Evolutionary conservation across 768 basidiomycete species (phyloP).

Genomic region (Thelephora aurantiotincta): DNA sequence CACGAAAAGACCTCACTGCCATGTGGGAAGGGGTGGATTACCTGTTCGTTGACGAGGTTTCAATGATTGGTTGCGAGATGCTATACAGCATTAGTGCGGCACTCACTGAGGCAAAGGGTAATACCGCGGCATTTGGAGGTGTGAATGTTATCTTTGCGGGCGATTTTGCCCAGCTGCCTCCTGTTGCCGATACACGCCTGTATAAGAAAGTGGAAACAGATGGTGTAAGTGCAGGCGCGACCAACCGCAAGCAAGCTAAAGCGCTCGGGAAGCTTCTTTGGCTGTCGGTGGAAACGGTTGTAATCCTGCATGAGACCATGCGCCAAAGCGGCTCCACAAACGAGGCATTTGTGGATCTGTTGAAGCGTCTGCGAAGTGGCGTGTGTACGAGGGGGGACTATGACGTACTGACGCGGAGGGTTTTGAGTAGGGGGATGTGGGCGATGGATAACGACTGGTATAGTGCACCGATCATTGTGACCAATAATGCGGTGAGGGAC

Average conservation of each 20-base stretch:
- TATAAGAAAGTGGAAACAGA: neutral
- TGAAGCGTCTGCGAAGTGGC: constrained; percentile 14
- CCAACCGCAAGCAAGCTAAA: constrained; percentile 7
- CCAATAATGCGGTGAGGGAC: constrained; percentile 22
- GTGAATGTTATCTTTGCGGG: constrained; percentile 28
- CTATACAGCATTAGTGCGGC: constrained; percentile 16
- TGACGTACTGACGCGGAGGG: constrained; percentile 7
- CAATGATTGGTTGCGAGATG: constrained; percentile 23
- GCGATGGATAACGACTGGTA: constrained; percentile 11
- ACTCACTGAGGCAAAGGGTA: constrained; percentile 13
- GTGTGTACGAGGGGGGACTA: constrained; percentile 15
- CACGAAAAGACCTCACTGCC: constrained; percentile 8
- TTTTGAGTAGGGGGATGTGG: constrained; percentile 1
- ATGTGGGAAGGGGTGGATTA: constrained; percentile 28
- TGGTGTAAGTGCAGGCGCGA: neutral
- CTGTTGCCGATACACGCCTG: constrained; percentile 18
- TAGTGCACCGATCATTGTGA: constrained; percentile 21
- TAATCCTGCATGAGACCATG: constrained; percentile 14
- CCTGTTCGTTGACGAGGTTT: constrained; percentile 25
- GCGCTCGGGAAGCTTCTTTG: constrained; percentile 22
- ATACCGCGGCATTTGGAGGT: constrained; percentile 23
- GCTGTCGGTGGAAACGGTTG: constrained; percentile 17
- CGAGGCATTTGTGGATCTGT: constrained; percentile 9
- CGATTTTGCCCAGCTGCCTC: constrained; percentile 28
- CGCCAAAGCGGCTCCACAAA: constrained; percentile 15